Evolutionary conservation across 176 grass and related monocot species (phyloP), one percentile per base, ranked within the genome.

Genomic region (Lolium perenne): DNA sequence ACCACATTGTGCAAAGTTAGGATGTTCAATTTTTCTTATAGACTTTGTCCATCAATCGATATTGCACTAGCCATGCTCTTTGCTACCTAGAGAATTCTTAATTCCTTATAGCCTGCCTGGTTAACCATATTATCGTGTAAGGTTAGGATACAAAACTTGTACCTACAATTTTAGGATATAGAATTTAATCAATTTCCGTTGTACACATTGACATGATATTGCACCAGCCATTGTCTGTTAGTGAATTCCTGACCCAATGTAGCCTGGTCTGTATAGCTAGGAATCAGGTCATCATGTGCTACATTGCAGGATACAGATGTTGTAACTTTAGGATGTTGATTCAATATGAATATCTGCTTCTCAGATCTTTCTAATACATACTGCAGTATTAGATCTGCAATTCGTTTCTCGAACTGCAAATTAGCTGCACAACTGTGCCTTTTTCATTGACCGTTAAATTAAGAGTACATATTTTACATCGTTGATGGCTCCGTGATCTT

Each of bases 251-350:
- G 63, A 46, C 43, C 71, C 61, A 48, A 16, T 23, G 15, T 71
- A 63, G 16, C 3, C 32, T 61, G 8, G 54, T 82, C 43, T 43
- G 21, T 51, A 21, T 51, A 61, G 41, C 26, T 41, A 71, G 58
- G 71, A 82, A 69, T 77, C 46, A 74, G 12, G 55, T 47, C 50
- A 84, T 79, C 35, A 61, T 71, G 6, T 72, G 8, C 5, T 64
- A 73, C 78, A 48, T 74, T 11, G 7, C 14, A 77, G 45, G 61
- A 85, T 82, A 63, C 51, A 86, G 46, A 86, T 82, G 40, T 77
- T 78, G 5, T 41, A 43, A 71, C 22, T 53, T 51, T 82, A 35
- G 21, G 25, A 82, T 82, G 72, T 54, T 14, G 14, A 21, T 86
- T 62, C 25, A 60, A 69, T 85, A 54, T 43, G 35, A 82, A 50